These are phyloP conservation scores for Colletotrichum sp. DNA, from an alignment of 2,329 filamentous ascomycete genomes.

Conservation along the genomic window DNA sequence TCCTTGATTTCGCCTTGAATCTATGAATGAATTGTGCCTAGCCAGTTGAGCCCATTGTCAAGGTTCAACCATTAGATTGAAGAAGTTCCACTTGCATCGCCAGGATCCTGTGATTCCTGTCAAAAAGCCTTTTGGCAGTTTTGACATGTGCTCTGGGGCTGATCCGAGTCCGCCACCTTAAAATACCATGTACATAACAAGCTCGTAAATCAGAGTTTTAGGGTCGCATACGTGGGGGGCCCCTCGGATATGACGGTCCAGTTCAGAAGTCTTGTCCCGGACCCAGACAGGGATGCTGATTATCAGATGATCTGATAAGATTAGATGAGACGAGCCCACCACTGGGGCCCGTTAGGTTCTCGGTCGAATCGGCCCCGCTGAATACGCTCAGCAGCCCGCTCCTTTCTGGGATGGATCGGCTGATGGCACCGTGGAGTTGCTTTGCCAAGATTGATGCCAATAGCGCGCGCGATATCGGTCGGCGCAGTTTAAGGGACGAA, in stretches of 20 bases:
- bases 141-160: background rate
- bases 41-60: background rate
- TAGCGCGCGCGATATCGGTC: slow-evolving; percentile 12
- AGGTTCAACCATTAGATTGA: background rate
- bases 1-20: background rate
- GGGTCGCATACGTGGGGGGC: background rate
- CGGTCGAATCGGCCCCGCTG: background rate
- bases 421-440: background rate
- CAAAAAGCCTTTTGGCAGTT: background rate
- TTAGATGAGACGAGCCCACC: background rate
- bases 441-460: slow-evolving; percentile 7
- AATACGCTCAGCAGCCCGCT: slow-evolving; percentile 1
- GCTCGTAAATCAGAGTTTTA: background rate
- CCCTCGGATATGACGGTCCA: background rate
- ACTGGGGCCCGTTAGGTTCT: background rate
- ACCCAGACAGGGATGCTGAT: slow-evolving; percentile 6
- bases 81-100: background rate
- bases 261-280: background rate
- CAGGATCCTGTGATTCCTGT: background rate
- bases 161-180: background rate
- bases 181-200: background rate
- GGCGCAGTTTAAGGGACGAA: background rate
- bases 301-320: slow-evolving; percentile 31
- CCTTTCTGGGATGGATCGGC: background rate
- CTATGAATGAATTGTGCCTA: background rate